Evolutionary conservation across 352 stramenopile genomes (phyloP).

Genomic region (Elongisporangium senticosum): DNA sequence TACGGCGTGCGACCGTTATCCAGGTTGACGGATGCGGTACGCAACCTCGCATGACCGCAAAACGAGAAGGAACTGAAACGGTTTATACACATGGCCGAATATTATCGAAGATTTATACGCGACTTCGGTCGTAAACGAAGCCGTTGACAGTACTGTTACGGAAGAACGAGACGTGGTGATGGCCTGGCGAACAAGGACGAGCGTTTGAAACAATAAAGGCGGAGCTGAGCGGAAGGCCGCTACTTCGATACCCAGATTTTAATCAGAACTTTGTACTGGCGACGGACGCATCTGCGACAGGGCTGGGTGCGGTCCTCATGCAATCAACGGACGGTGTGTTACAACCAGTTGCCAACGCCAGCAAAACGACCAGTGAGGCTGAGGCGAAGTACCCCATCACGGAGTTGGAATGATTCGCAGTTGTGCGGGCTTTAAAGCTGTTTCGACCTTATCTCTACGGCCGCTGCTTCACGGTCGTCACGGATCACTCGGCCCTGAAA

Average conservation of each 20-base stretch:
- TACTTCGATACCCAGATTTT: slow-evolving; percentile 23
- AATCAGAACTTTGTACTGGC: slow-evolving; percentile 13
- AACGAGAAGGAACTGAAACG: too few species aligned
- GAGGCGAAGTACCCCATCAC: slow-evolving; percentile 19
- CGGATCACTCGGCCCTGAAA: slow-evolving; percentile 15
- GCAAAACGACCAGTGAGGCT: slow-evolving; percentile 11
- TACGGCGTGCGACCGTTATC: neutral
- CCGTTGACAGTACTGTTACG: slow-evolving; percentile 17
- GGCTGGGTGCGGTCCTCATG: slow-evolving; percentile 13
- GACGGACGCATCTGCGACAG: slow-evolving; percentile 14
- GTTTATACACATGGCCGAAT: slow-evolving; percentile 20
- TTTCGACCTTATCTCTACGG: slow-evolving; percentile 20
- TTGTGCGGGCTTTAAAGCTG: slow-evolving; percentile 15
- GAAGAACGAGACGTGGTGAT: slow-evolving; percentile 6
- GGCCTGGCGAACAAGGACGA: slow-evolving; percentile 8
- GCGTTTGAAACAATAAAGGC: slow-evolving; percentile 14
- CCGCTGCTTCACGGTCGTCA: slow-evolving; percentile 9
- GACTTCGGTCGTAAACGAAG: slow-evolving; percentile 9
- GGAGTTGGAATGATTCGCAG: slow-evolving; percentile 19
- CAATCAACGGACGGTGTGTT: slow-evolving; percentile 10
- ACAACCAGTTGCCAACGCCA: slow-evolving; percentile 13
- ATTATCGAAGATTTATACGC: slow-evolving; percentile 18
- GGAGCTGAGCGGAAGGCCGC: neutral
- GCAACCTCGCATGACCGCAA: too few species aligned
- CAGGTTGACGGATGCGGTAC: slow-evolving; percentile 3